Evolutionary conservation across 1,284 basidiomycete species (phyloP), one percentile per base, ranked within the genome.

Genomic region (Malassezia sp.): DNA sequence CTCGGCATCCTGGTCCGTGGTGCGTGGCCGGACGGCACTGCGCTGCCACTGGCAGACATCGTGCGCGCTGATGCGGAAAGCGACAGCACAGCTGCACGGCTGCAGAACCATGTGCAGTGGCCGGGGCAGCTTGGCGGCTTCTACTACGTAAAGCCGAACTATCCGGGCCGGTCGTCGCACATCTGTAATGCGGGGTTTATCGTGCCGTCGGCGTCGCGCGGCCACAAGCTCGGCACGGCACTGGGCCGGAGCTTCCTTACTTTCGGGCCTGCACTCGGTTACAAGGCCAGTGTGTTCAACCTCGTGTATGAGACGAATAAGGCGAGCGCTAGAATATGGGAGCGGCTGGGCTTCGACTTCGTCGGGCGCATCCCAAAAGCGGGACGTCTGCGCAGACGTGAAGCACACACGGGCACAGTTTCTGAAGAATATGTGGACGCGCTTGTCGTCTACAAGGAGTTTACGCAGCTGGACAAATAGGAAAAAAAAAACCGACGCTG

Each of bases 181-280:
- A 84, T 87, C 62, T 88, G 85, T 72, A 89, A 88, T 62, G 87
- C 78, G 2, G 89, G 89, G 1, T 95, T 95, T 71, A 74, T 95
- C 30, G 84, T 93, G 2, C 80, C 83, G 7, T 76, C 78, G 3
- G 55, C 63, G 0, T 79, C 81, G 41, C 77, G 87, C 22, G 80
- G 80, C 4, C 73, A 76, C 30, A 82, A 84, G 30, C 77, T 85
- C 54, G 88, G 87, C 10, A 72, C 74, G 26, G 74, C 80, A 2
- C 78, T 95, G 23, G 88, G 83, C 1, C 78, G 77, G 52, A 84
- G 84, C 4, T 95, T 80, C 73, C 73, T 91, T 10, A 73, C 84
- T 65, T 88, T 85, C 60, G 90, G 79, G 7, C 63, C 54, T 18
- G 20, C 27, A 14, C 49, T 56, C 43, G 75, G 88, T 8, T 95